These are phyloP conservation scores for Amaranthus tricolor DNA, from an alignment of 179 eudicot species.

Conservation along the genomic window DNA sequence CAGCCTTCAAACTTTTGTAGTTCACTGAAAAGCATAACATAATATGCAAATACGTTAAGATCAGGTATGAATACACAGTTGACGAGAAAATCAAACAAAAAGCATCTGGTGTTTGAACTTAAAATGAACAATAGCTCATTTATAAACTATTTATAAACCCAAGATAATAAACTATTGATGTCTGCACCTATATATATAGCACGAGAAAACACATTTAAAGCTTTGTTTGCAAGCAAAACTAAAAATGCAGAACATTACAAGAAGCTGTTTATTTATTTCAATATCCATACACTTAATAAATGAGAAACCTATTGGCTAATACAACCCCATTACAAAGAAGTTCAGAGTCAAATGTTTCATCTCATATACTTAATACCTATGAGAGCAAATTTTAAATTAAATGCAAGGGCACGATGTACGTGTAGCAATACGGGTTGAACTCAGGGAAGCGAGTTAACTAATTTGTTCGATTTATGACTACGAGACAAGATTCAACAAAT, in stretches of 20 bases:
- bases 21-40: slow-evolving; percentile 41
- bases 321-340: neutral
- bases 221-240: neutral
- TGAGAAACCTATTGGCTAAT: neutral
- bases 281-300: neutral
- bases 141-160: neutral
- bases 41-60: slow-evolving; percentile 28
- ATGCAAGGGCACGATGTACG: too few relatives aligned
- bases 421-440: too few relatives aligned
- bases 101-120: neutral
- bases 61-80: slow-evolving; percentile 17
- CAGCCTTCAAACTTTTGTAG: slow-evolving; percentile 31
- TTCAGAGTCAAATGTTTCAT: neutral
- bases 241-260: too few relatives aligned
- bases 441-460: too few relatives aligned
- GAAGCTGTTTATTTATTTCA: neutral
- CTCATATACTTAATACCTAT: slow-evolving; percentile 3
- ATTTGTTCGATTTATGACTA: too few relatives aligned
- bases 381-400: too few relatives aligned
- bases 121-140: neutral
- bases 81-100: too few relatives aligned
- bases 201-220: neutral
- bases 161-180: too few relatives aligned
- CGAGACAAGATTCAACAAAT: too few relatives aligned
- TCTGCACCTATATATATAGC: neutral